These are phyloP conservation scores for Blastocystis sp. DNA, from an alignment of 352 stramenopile genomes.

Conservation along the genomic window DNA sequence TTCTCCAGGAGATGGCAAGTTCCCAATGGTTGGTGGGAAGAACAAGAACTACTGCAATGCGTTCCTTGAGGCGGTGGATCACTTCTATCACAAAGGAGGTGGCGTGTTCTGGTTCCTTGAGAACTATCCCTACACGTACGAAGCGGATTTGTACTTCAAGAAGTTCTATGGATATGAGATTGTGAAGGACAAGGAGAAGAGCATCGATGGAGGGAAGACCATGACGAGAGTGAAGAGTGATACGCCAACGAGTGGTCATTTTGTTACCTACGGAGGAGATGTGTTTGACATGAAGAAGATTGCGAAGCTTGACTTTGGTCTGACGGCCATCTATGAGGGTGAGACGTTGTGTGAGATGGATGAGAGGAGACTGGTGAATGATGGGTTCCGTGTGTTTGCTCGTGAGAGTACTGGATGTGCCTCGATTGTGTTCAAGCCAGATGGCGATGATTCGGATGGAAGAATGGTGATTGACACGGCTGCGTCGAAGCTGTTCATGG, in stretches of 20 bases:
- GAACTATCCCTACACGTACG: slow-evolving; percentile 42
- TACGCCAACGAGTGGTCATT: neutral
- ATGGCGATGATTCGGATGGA: neutral
- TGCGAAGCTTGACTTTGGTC: slow-evolving; percentile 34
- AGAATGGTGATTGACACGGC: slow-evolving; percentile 65
- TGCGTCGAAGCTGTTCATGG: slow-evolving; percentile 48
- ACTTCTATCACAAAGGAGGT: slow-evolving; percentile 19
- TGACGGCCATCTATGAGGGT: slow-evolving; percentile 45
- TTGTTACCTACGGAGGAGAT: slow-evolving; percentile 30
- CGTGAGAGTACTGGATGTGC: slow-evolving; percentile 20
- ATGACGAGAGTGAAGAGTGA: slow-evolving; percentile 32
- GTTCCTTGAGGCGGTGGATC: neutral
- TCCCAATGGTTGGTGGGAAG: neutral
- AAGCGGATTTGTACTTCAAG: slow-evolving; percentile 48
- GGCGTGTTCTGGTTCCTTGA: slow-evolving; percentile 54
- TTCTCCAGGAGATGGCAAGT: slow-evolving; percentile 34
- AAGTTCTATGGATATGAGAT: slow-evolving; percentile 16
- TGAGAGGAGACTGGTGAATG: slow-evolving; percentile 25
- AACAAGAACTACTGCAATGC: slow-evolving; percentile 1
- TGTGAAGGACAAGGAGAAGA: slow-evolving; percentile 33
- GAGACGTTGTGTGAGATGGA: slow-evolving; percentile 23
- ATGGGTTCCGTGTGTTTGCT: slow-evolving; percentile 55
- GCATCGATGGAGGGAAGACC: slow-evolving; percentile 15
- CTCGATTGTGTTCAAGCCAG: slow-evolving; percentile 44
- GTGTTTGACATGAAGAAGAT: slow-evolving; percentile 9